Percentiles rank a stretch among this genome's conserved stretches.
These are phyloP conservation scores for Prunus davidiana DNA, from an alignment of 306 rosid genomes.

Conservation along the genomic window DNA sequence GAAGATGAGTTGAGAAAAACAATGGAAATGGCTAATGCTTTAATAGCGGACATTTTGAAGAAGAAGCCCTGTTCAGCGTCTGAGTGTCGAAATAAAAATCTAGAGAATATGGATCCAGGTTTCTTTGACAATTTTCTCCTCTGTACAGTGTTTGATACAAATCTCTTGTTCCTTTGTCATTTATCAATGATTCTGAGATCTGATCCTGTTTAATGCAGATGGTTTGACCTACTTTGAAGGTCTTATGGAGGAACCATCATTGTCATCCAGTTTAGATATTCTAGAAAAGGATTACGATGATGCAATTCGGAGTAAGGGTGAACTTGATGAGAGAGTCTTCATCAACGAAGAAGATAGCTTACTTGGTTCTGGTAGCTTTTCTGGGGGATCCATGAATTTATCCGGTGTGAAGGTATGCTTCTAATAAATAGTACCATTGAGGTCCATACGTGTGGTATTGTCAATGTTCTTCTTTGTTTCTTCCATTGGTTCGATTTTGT, in stretches of 20 bases:
- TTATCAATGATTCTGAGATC: constrained; percentile 15
- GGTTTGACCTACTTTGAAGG: constrained; percentile 80
- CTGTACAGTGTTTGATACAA: not conserved
- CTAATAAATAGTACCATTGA: constrained; percentile 1
- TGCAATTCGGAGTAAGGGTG: constrained; percentile 65
- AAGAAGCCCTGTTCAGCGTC: constrained; percentile 68
- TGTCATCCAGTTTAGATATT: constrained; percentile 55
- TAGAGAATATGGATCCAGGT: constrained; percentile 79
- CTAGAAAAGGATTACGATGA: constrained; percentile 74
- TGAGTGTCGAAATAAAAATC: constrained; percentile 61
- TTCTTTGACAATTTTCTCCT: constrained; percentile 11
- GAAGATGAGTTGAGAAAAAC: constrained; percentile 84
- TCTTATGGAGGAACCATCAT: constrained; percentile 65
- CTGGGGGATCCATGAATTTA: constrained; percentile 57
- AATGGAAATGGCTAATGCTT: constrained; percentile 73
- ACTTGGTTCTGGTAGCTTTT: constrained; percentile 73
- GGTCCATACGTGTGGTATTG: not conserved
- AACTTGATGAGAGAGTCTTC: constrained; percentile 87
- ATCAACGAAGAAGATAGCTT: constrained; percentile 83
- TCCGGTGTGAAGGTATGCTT: constrained; percentile 75
- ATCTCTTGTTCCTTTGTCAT: not conserved
- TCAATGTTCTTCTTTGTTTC: not conserved
- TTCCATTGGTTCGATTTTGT: not conserved
- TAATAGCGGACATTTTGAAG: constrained; percentile 74
- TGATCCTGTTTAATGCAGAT: constrained; percentile 43